These are phyloP conservation scores for Theileria parva DNA, from an alignment of 169 alveolate species.

Conservation along the genomic window DNA sequence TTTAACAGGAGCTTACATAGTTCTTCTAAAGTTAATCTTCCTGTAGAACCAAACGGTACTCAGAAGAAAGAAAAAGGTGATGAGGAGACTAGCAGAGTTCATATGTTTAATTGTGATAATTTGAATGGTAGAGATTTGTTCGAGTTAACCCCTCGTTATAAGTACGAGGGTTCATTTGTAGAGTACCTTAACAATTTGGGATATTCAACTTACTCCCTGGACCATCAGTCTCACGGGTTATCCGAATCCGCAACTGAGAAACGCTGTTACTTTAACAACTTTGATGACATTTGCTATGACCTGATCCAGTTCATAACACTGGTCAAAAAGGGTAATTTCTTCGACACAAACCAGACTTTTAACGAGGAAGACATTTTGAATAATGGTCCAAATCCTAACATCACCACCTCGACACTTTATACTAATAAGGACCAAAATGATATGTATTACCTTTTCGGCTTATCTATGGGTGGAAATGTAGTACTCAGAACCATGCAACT, in stretches of 20 bases:
- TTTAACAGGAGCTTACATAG: not conserved
- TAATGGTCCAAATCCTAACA: not conserved
- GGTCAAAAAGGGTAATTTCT: constrained; percentile 52
- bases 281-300: constrained; percentile 71
- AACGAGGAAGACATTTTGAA: not conserved
- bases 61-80: not conserved
- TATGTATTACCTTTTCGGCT: constrained; percentile 65
- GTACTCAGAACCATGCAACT: constrained; percentile 56
- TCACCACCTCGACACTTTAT: constrained; percentile 24
- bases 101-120: not conserved
- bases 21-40: not conserved
- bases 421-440: constrained; percentile 2
- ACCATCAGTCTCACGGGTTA: constrained; percentile 71
- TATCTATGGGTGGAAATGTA: constrained; percentile 77
- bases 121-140: constrained; percentile 43
- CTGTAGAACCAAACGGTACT: not conserved
- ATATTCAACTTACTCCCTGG: constrained; percentile 66
- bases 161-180: constrained; percentile 68
- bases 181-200: constrained; percentile 64
- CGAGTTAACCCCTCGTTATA: constrained; percentile 56
- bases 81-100: constrained; percentile 1
- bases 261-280: constrained; percentile 36
- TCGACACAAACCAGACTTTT: constrained; percentile 24
- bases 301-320: constrained; percentile 68
- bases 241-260: constrained; percentile 65